Percentiles rank a stretch among this genome's conserved stretches.
phyloP scores from a whole-genome alignment of 2,329 filamentous ascomycete species.

The Sclerotinia trifoliorum region DNA sequence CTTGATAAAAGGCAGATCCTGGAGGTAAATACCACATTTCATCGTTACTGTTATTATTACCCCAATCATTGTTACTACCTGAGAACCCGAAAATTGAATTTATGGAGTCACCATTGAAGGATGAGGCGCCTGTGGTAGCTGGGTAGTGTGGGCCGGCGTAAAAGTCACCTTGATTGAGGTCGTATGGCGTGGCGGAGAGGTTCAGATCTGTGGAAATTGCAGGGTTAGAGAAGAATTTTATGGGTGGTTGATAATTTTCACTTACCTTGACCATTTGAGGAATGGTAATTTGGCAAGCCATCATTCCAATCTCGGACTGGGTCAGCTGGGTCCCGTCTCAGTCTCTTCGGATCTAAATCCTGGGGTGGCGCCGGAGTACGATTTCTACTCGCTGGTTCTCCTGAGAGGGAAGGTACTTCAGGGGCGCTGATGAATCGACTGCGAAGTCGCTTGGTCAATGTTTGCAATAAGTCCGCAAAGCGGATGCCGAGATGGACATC shows the following conservation, averaged over 20 bases:
- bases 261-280: slow-evolving; percentile 33
- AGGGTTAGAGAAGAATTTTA: slow-evolving; percentile 15
- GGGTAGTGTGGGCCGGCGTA: slow-evolving; percentile 46
- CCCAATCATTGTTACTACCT: slow-evolving; percentile 32
- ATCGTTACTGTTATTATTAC: slow-evolving; percentile 25
- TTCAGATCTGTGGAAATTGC: slow-evolving; percentile 31
- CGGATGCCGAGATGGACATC: slow-evolving; percentile 83
- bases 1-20: slow-evolving; percentile 63
- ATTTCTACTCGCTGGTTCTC: slow-evolving; percentile 25
- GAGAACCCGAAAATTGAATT: slow-evolving; percentile 33
- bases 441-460: slow-evolving; percentile 69
- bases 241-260: neutral
- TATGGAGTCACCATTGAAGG: slow-evolving; percentile 31
- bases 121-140: slow-evolving; percentile 29
- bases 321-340: slow-evolving; percentile 33
- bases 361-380: slow-evolving; percentile 38
- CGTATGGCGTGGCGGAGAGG: slow-evolving; percentile 64
- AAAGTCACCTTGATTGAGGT: slow-evolving; percentile 55
- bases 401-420: slow-evolving; percentile 43
- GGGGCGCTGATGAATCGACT: slow-evolving; percentile 70
- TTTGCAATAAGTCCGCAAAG: slow-evolving; percentile 80
- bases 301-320: slow-evolving; percentile 38
- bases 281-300: slow-evolving; percentile 33
- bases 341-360: slow-evolving; percentile 38
- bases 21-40: slow-evolving; percentile 69